These are phyloP conservation scores for Lichtheimia corymbifera DNA, from an alignment of 371 early-diverging fungal species.

Conservation along the genomic window DNA sequence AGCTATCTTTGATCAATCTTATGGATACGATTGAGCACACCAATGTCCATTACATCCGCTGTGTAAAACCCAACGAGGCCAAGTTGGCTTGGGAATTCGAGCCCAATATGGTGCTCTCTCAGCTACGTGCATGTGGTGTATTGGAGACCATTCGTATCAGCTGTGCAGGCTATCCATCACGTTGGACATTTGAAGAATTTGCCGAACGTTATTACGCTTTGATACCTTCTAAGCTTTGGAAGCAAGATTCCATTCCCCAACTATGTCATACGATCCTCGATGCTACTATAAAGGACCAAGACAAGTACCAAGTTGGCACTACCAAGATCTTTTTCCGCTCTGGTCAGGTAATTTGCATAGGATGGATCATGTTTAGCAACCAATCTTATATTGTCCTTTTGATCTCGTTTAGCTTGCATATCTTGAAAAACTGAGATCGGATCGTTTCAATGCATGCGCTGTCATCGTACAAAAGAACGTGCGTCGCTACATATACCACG, in stretches of 20 bases:
- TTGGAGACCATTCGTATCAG: constrained; percentile 99
- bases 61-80: constrained; percentile 95
- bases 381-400: background rate
- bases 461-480: constrained; percentile 89
- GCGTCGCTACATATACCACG: constrained; percentile 70
- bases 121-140: constrained; percentile 99
- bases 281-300: constrained; percentile 67
- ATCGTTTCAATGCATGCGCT: constrained; percentile 76
- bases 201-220: constrained; percentile 88
- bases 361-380: background rate
- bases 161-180: constrained; percentile 98
- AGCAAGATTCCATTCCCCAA: constrained; percentile 41
- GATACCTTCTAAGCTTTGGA: constrained; percentile 73
- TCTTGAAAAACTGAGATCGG: constrained; percentile 85
- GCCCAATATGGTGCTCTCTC: constrained; percentile 88
- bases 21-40: constrained; percentile 94
- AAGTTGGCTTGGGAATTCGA: constrained; percentile 90
- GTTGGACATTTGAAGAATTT: constrained; percentile 92
- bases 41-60: constrained; percentile 95
- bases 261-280: constrained; percentile 70
- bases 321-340: constrained; percentile 99
- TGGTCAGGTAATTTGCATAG: constrained; percentile 57
- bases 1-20: constrained; percentile 77
- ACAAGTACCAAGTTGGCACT: constrained; percentile 93
- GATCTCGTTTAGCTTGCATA: constrained; percentile 67